Evolutionary conservation across 75 land plant genomes (phyloP).

Genomic region (Ceratopteris richardii): DNA sequence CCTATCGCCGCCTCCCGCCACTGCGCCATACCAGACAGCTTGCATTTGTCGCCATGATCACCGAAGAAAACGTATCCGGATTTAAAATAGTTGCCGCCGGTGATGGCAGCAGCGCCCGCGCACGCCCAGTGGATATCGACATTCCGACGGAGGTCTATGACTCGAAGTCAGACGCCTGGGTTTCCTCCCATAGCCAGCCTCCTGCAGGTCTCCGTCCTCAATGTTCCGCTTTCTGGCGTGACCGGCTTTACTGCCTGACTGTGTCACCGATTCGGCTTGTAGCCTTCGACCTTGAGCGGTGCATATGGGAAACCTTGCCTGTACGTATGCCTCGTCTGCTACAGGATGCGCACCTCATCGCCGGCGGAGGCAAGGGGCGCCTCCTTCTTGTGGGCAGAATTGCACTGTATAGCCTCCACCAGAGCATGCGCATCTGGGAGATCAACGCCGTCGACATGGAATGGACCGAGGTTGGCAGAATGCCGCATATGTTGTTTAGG

Average conservation of each 20-base stretch:
- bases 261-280: slow-evolving; percentile 61
- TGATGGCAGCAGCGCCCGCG: slow-evolving; percentile 21
- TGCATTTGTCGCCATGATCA: slow-evolving; percentile 47
- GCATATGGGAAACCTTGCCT: slow-evolving; percentile 54
- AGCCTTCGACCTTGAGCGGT: slow-evolving; percentile 48
- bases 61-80: slow-evolving; percentile 27
- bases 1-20: slow-evolving; percentile 44
- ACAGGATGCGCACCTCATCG: slow-evolving; percentile 53
- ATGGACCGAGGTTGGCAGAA: slow-evolving; percentile 70
- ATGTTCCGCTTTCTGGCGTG: slow-evolving; percentile 59
- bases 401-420: slow-evolving; percentile 54
- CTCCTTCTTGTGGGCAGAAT: slow-evolving; percentile 68
- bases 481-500: slow-evolving; percentile 63
- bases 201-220: slow-evolving; percentile 47
- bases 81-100: slow-evolving; percentile 55
- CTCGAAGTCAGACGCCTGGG: slow-evolving; percentile 45
- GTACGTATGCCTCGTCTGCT: slow-evolving; percentile 53
- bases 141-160: slow-evolving; percentile 71
- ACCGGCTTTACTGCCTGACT: slow-evolving; percentile 50
- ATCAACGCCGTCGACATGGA: slow-evolving; percentile 40
- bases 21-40: slow-evolving; percentile 58
- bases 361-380: slow-evolving; percentile 48
- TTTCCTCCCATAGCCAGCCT: slow-evolving; percentile 48
- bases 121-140: too few relatives aligned
- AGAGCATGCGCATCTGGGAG: slow-evolving; percentile 76